phyloP scores from a whole-genome alignment of 768 basidiomycete genomes.

The Suillus placidus region DNA sequence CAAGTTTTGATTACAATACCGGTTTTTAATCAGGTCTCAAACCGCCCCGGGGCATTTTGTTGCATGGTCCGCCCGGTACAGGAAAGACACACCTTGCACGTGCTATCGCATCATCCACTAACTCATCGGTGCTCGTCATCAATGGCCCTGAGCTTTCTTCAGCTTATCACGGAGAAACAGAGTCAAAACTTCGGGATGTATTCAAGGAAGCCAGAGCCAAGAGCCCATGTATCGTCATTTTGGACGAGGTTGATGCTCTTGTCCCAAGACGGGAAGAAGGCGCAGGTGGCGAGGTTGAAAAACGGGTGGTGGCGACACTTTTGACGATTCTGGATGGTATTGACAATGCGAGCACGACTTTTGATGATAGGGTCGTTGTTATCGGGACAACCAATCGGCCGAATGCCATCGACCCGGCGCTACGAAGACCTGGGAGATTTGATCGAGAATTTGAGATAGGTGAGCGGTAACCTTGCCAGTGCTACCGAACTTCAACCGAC shows the following conservation, averaged over 20 bases:
- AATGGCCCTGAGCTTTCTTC: conserved; percentile 95
- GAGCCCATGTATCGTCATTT: conserved; percentile 89
- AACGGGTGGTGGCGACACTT: conserved; percentile 92
- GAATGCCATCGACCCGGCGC: conserved; percentile 93
- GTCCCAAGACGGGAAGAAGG: conserved; percentile 90
- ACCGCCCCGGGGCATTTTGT: conserved; percentile 92
- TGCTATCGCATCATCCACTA: conserved; percentile 87
- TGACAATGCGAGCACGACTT: conserved; percentile 48
- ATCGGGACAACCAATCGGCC: conserved; percentile 96
- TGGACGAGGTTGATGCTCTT: conserved; percentile 96
- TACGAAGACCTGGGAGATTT: conserved; percentile 87
- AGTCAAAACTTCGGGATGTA: conserved; percentile 85
- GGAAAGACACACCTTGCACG: conserved; percentile 97
- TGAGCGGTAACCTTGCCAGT: conserved; percentile 29
- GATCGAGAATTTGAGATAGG: conserved; percentile 97
- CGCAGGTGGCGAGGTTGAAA: conserved; percentile 93
- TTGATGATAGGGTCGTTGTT: conserved; percentile 75
- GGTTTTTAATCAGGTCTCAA: conserved; percentile 62
- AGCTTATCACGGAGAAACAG: conserved; percentile 97
- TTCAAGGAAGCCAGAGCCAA: conserved; percentile 82
- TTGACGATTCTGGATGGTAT: conserved; percentile 95
- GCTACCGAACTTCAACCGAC: background rate
- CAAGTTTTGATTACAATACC: conserved; percentile 19
- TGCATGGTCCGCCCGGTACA: conserved; percentile 96
- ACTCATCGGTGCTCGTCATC: conserved; percentile 86